Base-by-base conservation (phyloP, 306 rosid species). In the Rubus idaeus region DNA sequence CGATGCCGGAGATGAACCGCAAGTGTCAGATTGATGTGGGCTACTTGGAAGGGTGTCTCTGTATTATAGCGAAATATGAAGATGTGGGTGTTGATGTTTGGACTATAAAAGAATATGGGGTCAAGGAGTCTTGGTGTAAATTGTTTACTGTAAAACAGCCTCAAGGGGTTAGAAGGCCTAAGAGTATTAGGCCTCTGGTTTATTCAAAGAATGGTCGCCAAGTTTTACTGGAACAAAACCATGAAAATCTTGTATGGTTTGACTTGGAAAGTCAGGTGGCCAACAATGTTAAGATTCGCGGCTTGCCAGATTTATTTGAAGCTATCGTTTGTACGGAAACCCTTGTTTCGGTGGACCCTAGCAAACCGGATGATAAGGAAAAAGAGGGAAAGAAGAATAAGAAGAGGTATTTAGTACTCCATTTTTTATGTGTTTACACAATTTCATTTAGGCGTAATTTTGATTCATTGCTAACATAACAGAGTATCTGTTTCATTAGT, bases 81-180 rank as follows among this genome's bases (percentile, higher is more conserved):
- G 58, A 71, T 4, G 6, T 1, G 6, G 80, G 18, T 16, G 50
- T 84, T 30, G 98, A 89, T 57, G 83, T 90, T 50, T 93, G 97
- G 97, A 78, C 83, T 55, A 84, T 93, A 90, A 86, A 49, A 40
- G 84, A 88, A 10, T 91, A 91, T 72, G 91, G 87, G 49, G 77
- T 21, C 0, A 58, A 60, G 53, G 87, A 83, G 51, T 87, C 90
- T 3, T 93, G 98, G 98, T 81, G 71, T 47, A 91, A 79, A 50
- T 20, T 88, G 61, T 68, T 89, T 18, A 82, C 68, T 11, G 73
- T 91, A 16, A 42, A 65, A 45, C 82, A 75, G 14, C 10, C 75
- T 8, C 73, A n/a, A 49, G 71, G 46, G 3, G 2, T 71, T 17
- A 71, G 72, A 53, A 39, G 85, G 2, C 57, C 76, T 12, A 85